Percentiles rank a stretch among this genome's conserved stretches.
phyloP scores from a whole-genome alignment of 2,329 filamentous ascomycete species.

The Exophiala calicioides region DNA sequence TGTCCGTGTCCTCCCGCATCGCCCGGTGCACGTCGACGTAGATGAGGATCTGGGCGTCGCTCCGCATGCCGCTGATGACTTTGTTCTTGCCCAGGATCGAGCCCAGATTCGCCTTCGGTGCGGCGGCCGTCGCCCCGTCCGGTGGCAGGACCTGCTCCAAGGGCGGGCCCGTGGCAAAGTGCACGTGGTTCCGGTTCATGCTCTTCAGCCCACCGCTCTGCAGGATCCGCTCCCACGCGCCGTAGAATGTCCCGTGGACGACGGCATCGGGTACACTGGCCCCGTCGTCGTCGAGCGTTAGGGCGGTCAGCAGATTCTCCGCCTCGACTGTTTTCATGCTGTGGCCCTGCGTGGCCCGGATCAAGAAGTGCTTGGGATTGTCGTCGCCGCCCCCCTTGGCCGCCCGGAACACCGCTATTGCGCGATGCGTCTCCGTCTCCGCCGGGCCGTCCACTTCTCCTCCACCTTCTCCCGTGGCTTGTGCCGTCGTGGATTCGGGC shows the following conservation, averaged over 20 bases:
- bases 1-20: conserved; percentile 48
- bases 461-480: conserved; percentile 22
- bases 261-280: conserved; percentile 61
- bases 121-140: not conserved
- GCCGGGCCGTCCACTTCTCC: conserved; percentile 24
- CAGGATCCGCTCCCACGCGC: conserved; percentile 74
- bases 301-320: conserved; percentile 67
- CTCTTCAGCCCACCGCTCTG: conserved; percentile 72
- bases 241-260: conserved; percentile 87
- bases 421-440: conserved; percentile 38
- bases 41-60: conserved; percentile 73
- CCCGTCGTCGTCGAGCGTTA: conserved; percentile 58
- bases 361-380: conserved; percentile 66
- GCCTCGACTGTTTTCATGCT: conserved; percentile 72
- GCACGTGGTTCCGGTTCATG: conserved; percentile 86
- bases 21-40: conserved; percentile 72
- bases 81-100: conserved; percentile 28
- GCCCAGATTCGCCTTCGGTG: conserved; percentile 1
- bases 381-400: conserved; percentile 17
- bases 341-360: conserved; percentile 95
- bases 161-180: conserved; percentile 78
- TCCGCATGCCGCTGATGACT: conserved; percentile 79
- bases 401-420: conserved; percentile 37
- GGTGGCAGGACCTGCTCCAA: conserved; percentile 37
- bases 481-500: conserved; percentile 10